Evolutionary conservation across 495 filamentous ascomycete species (phyloP).

Genomic region (Trichoderma orchidacearum): DNA sequence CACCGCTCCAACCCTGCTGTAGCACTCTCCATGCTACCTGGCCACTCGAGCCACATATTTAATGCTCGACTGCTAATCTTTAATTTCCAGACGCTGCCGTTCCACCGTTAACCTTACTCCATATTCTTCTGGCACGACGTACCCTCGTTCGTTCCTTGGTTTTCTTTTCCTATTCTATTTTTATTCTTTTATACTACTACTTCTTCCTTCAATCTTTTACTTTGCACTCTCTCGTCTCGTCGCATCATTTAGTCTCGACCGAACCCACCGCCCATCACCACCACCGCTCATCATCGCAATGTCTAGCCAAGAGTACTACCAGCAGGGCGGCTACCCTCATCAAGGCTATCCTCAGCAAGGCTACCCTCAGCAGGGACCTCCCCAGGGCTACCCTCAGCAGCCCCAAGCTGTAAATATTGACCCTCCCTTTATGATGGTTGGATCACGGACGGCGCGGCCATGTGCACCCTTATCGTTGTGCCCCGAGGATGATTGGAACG

Average conservation of each 20-base stretch:
- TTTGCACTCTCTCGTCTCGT: neutral
- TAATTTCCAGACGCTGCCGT: neutral
- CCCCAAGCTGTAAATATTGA: slow-evolving; percentile 18
- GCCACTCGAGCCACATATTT: slow-evolving; percentile 1
- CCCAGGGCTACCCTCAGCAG: slow-evolving; percentile 22
- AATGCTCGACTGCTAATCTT: slow-evolving; percentile 1
- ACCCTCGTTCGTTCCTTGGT: neutral
- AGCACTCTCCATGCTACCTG: neutral
- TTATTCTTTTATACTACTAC: neutral
- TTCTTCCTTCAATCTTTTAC: neutral
- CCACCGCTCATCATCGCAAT: slow-evolving; percentile 13
- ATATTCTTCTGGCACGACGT: neutral
- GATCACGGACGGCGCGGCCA: no score
- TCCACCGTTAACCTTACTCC: neutral
- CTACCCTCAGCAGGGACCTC: slow-evolving; percentile 20
- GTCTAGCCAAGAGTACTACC: slow-evolving; percentile 35
- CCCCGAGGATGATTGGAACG: neutral
- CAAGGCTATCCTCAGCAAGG: neutral
- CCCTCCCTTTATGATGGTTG: neutral
- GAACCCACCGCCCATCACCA: no score
- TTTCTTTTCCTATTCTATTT: neutral
- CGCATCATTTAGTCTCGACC: neutral
- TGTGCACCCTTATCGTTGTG: no score
- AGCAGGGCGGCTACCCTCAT: slow-evolving; percentile 7
- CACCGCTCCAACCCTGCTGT: neutral